phyloP scores from a whole-genome alignment of 371 early-diverging fungal genomes.

The Mortierella sp. region DNA sequence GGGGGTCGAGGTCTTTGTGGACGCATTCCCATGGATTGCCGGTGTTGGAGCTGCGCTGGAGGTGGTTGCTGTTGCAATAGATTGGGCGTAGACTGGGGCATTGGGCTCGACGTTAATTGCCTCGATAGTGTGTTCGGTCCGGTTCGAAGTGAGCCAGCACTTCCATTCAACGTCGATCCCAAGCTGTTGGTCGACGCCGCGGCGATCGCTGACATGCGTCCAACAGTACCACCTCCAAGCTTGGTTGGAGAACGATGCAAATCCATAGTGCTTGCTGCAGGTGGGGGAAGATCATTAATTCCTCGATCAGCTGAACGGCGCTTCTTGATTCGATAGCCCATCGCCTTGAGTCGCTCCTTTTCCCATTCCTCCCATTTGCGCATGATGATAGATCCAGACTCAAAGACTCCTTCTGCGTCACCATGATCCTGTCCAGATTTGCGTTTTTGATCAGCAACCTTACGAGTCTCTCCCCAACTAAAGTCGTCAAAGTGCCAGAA shows the following conservation, averaged over 20 bases:
- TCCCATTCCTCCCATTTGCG: constrained; percentile 82
- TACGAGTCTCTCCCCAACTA: constrained; percentile 91
- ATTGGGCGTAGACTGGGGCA: constrained; percentile 30
- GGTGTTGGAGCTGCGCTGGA: constrained; percentile 10
- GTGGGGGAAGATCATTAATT: constrained; percentile 47
- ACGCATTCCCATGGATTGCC: constrained; percentile 21
- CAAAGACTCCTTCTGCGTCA: constrained; percentile 68
- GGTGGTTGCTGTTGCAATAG: constrained; percentile 19
- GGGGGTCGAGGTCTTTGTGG: constrained; percentile 32
- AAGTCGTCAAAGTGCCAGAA: constrained; percentile 99
- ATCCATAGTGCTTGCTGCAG: constrained; percentile 45
- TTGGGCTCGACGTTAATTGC: constrained; percentile 11
- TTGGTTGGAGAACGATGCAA: background rate
- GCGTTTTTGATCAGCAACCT: constrained; percentile 73
- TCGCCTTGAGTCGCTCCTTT: constrained; percentile 61
- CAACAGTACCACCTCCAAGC: background rate
- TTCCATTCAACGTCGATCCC: constrained; percentile 30
- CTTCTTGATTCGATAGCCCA: constrained; percentile 42
- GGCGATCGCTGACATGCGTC: background rate
- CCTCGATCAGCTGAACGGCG: constrained; percentile 49
- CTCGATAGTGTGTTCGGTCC: constrained; percentile 6
- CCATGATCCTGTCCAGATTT: constrained; percentile 63
- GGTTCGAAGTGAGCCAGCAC: constrained; percentile 27
- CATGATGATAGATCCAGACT: constrained; percentile 62
- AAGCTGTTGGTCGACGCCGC: constrained; percentile 26